phyloP scores from a whole-genome alignment of 129 eudicot species.

The Flaveria brownii region DNA sequence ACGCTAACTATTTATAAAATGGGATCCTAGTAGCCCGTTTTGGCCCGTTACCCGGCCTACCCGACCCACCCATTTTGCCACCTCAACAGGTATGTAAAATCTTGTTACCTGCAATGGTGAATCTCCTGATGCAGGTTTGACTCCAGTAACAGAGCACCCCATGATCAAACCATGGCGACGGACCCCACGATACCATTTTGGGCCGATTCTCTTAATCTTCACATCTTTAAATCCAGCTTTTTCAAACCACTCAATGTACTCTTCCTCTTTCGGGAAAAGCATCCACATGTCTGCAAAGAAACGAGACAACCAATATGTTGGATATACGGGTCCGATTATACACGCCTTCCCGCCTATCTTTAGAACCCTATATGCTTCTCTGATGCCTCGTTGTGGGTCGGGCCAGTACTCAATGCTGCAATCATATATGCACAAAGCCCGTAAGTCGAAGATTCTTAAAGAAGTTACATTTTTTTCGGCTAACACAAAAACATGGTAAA shows the following conservation, averaged over 20 bases:
- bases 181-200: slow-evolving; percentile 57
- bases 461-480: background rate
- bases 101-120: slow-evolving; percentile 46
- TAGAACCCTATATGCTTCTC: slow-evolving; percentile 46
- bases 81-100: background rate
- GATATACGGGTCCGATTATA: slow-evolving; percentile 46
- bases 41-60: background rate
- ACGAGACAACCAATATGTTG: slow-evolving; percentile 50
- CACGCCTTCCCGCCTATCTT: slow-evolving; percentile 49
- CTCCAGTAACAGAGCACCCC: slow-evolving; percentile 53
- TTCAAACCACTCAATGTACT: slow-evolving; percentile 49
- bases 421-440: background rate
- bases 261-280: slow-evolving; percentile 52
- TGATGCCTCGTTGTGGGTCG: slow-evolving; percentile 55
- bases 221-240: slow-evolving; percentile 55
- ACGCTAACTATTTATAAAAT: background rate
- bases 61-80: background rate
- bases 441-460: background rate
- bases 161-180: slow-evolving; percentile 51
- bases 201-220: slow-evolving; percentile 47
- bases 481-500: background rate
- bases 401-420: slow-evolving; percentile 59
- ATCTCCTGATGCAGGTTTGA: slow-evolving; percentile 51
- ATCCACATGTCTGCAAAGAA: slow-evolving; percentile 54
- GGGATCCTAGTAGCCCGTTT: background rate